Evolutionary conservation across 2,329 filamentous ascomycete genomes (phyloP).

Genomic region (Chaetothyriales sp.): DNA sequence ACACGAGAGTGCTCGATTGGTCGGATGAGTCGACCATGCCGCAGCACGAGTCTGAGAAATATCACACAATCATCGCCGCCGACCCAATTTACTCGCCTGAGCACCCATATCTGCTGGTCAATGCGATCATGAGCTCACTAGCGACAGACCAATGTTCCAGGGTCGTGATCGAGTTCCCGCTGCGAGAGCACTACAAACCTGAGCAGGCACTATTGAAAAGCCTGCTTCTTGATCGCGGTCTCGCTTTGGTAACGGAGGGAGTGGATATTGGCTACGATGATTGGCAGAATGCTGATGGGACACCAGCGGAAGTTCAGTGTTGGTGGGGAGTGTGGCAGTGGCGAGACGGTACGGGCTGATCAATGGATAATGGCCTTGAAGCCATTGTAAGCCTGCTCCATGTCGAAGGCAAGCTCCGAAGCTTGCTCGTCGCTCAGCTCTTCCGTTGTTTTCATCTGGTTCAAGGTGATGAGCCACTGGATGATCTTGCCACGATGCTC

Average conservation of each 20-base stretch:
- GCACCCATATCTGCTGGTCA: slow-evolving; percentile 60
- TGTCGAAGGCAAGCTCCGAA: slow-evolving; percentile 78
- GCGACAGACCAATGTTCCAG: slow-evolving; percentile 41
- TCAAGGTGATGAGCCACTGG: slow-evolving; percentile 91
- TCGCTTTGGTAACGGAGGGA: slow-evolving; percentile 36
- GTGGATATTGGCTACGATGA: slow-evolving; percentile 33
- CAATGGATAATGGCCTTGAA: slow-evolving; percentile 60
- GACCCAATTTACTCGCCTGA: slow-evolving; percentile 77
- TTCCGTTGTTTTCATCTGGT: slow-evolving; percentile 94
- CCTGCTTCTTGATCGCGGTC: slow-evolving; percentile 41
- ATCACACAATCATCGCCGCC: slow-evolving; percentile 61
- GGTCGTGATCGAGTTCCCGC: slow-evolving; percentile 65
- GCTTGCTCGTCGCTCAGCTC: slow-evolving; percentile 77
- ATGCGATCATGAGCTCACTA: slow-evolving; percentile 55
- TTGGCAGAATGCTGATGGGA: slow-evolving; percentile 30
- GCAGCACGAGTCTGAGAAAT: slow-evolving; percentile 23
- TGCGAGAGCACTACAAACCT: slow-evolving; percentile 50
- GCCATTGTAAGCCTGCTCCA: slow-evolving; percentile 84
- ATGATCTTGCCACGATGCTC: slow-evolving; percentile 94
- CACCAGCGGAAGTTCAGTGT: slow-evolving; percentile 28
- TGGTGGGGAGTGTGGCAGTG: slow-evolving; percentile 33
- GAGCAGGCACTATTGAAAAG: slow-evolving; percentile 50
- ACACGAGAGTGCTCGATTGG: slow-evolving; percentile 57
- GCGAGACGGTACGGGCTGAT: background rate
- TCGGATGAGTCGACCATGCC: slow-evolving; percentile 21